Base-by-base conservation (phyloP, 441 rosid genomes). In the Cnidoscolus chayamansa region DNA sequence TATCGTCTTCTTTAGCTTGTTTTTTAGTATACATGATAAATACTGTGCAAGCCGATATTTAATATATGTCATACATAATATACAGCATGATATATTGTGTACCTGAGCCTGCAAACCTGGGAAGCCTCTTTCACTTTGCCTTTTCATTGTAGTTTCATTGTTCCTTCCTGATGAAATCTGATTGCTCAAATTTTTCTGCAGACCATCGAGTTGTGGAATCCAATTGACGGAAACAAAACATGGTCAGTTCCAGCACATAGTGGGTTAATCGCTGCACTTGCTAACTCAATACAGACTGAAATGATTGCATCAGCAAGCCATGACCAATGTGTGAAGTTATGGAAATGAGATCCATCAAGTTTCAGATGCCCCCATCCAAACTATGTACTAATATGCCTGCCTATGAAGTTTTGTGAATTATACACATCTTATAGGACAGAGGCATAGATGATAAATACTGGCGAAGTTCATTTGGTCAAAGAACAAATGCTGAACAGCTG, bases 151-250 rank as follows among this genome's bases (percentile, higher is more conserved):
- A 19, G 35, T 65, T 10, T 35, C 25, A 9, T 62, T 25, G 56
- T 13, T 67, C 62, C 72, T 58, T 15, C 31, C 20, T 12, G 0
- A n/a, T 56, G 43, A 73, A 47, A 67, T 47, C 56, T 68, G n/a
- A 71, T 67, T 48, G 32, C 62, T 79, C 47, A 12, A 62, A 13
- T 60, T 73, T 25, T 58, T 0, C 70, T 30, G 40, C 81, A 85
- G 91, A 64, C 69, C n/a, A 74, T 85, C 43, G 80, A 84, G 73
- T 50, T 87, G 0, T 85, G 87, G 89, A 87, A 81, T 77, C 83
- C 82, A 54, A 37, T 50, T 40, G 84, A 83, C 37, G 70, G 78
- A 64, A 72, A 45, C 7, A 68, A 70, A 72, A 81, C 76, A n/a
- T 35, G 9, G 77, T 62, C 72, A n/a, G 67, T 79, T n/a, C 50